Percentiles rank a stretch among this genome's conserved stretches.
Evolutionary conservation across 2,329 filamentous ascomycete species (phyloP).

Genomic region (Pseudopyrenochaeta lycopersici): DNA sequence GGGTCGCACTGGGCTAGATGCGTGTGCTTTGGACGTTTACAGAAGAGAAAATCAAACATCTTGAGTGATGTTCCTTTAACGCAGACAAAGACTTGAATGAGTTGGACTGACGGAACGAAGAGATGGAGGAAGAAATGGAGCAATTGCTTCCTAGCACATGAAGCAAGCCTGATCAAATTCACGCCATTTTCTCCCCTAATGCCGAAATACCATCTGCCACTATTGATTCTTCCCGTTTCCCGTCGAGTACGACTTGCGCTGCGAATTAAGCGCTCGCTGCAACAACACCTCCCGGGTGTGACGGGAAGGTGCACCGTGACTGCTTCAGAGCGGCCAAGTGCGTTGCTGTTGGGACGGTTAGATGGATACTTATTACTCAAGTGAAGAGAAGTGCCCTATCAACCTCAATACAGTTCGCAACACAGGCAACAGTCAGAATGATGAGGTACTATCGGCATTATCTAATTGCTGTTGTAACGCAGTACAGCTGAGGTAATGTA

Average conservation of each 20-base stretch:
- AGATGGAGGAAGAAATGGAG: background rate
- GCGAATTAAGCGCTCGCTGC: conserved; percentile 1
- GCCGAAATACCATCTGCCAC: background rate
- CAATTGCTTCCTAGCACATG: background rate
- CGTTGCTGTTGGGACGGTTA: conserved; percentile 11
- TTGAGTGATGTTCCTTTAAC: background rate
- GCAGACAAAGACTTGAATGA: background rate
- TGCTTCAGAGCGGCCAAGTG: conserved; percentile 10
- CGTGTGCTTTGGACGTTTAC: conserved; percentile 9
- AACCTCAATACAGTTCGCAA: background rate
- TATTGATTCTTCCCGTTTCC: background rate
- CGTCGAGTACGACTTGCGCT: background rate
- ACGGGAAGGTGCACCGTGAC: conserved; percentile 2
- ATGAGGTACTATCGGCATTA: background rate
- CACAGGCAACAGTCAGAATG: background rate
- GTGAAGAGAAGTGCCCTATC: background rate
- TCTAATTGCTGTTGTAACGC: background rate
- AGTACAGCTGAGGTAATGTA: background rate
- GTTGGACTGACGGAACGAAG: background rate
- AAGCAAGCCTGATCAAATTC: background rate
- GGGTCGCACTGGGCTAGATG: conserved; percentile 14
- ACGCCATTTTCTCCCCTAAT: background rate
- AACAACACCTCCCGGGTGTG: conserved; percentile 4
- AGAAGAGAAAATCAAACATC: conserved; percentile 19
- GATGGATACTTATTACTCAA: background rate